A percentile compares a stretch with the other conserved stretches of the same genome.
phyloP scores from a whole-genome alignment of 2,329 filamentous ascomycete species.

The Ophiobolus disseminans region DNA sequence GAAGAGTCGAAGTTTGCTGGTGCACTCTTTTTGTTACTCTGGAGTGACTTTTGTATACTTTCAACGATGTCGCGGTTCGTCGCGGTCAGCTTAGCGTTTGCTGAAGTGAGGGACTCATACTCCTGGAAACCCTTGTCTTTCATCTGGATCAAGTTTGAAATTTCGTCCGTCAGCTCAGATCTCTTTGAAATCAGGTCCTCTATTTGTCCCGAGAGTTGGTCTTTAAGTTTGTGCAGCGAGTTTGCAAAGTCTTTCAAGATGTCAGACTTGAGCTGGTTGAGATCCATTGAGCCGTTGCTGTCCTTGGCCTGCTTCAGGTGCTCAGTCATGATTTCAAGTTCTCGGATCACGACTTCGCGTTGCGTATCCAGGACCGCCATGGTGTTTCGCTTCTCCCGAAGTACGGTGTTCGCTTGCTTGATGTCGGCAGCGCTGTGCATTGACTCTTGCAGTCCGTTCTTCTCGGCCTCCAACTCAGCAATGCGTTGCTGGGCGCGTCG shows the following conservation, averaged over 20 bases:
- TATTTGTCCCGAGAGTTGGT: slow-evolving; percentile 76
- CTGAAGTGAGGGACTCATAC: slow-evolving; percentile 91
- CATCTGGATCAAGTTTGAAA: slow-evolving; percentile 79
- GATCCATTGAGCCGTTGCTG: slow-evolving; percentile 76
- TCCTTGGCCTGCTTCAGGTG: slow-evolving; percentile 88
- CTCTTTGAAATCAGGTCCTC: slow-evolving; percentile 90
- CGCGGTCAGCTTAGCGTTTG: slow-evolving; percentile 92
- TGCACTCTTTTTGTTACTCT: slow-evolving; percentile 66
- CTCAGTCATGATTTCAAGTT: slow-evolving; percentile 86
- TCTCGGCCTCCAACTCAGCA: slow-evolving; percentile 83
- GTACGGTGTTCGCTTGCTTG: slow-evolving; percentile 82
- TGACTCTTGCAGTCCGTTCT: slow-evolving; percentile 61
- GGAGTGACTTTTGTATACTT: slow-evolving; percentile 92
- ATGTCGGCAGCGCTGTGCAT: slow-evolving; percentile 67
- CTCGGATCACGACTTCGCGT: slow-evolving; percentile 92
- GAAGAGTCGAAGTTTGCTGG: slow-evolving; percentile 58
- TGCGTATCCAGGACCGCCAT: slow-evolving; percentile 94
- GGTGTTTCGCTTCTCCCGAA: slow-evolving; percentile 92
- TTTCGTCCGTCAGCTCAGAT: slow-evolving; percentile 84
- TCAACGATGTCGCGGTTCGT: slow-evolving; percentile 96
- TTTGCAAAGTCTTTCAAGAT: slow-evolving; percentile 69
- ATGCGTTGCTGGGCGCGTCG: slow-evolving; percentile 83
- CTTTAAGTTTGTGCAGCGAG: slow-evolving; percentile 74
- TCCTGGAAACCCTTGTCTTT: slow-evolving; percentile 94
- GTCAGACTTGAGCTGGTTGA: slow-evolving; percentile 71